Conservation (phyloP, 1,139 yeast genomes). For the Candida pseudocylindracea region DNA sequence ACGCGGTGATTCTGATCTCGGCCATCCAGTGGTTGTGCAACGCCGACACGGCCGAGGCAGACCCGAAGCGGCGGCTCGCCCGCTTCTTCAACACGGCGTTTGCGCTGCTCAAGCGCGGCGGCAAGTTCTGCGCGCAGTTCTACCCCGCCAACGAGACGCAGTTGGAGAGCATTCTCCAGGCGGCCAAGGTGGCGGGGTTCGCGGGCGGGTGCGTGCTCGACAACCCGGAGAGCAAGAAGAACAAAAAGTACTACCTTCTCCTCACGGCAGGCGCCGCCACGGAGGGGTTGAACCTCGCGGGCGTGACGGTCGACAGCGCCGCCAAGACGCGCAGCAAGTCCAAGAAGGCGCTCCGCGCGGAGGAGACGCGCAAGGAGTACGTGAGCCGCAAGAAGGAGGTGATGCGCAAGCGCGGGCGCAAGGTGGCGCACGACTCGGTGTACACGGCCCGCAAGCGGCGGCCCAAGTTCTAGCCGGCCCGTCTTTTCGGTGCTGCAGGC, state of each 20-base stretch:
- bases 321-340: constrained; percentile 22
- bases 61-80: constrained; percentile 69
- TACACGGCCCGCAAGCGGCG: constrained; percentile 89
- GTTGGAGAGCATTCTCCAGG: constrained; percentile 49
- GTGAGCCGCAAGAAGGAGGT: constrained; percentile 83
- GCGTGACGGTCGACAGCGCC: constrained; percentile 53
- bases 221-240: constrained; percentile 81
- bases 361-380: constrained; percentile 57
- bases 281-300: constrained; percentile 46
- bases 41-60: constrained; percentile 67
- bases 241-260: constrained; percentile 77
- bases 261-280: constrained; percentile 71
- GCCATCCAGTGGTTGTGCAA: constrained; percentile 98
- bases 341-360: constrained; percentile 18
- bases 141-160: constrained; percentile 85
- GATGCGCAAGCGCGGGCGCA: constrained; percentile 78
- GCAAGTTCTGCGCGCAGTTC: constrained; percentile 92
- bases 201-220: constrained; percentile 91
- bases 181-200: constrained; percentile 90
- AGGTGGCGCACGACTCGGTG: constrained; percentile 75
- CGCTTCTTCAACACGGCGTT: constrained; percentile 75
- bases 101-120: constrained; percentile 77
- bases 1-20: constrained; percentile 87
- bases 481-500: too few species aligned
- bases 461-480: constrained; percentile 48